Conservation (phyloP, 192 early-diverging fungal genomes). For the Jimgerdemannia lactiflua region DNA sequence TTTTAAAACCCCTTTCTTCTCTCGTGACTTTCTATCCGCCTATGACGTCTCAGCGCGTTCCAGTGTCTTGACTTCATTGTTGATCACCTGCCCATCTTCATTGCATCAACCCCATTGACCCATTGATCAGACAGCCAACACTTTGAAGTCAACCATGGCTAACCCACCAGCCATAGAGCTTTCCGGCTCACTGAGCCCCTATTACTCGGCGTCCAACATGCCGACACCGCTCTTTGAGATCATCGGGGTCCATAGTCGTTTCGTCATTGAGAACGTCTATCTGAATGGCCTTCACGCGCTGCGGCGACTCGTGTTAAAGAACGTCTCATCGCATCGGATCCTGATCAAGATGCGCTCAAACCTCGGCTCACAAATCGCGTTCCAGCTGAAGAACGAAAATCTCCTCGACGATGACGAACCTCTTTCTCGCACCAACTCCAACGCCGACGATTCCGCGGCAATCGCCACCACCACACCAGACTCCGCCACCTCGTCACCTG, state of each 20-base stretch:
- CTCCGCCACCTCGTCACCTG: neutral
- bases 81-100: too few relatives aligned
- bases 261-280: conserved; percentile 79
- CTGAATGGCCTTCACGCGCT: conserved; percentile 80
- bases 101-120: too few relatives aligned
- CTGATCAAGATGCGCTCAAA: conserved; percentile 78
- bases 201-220: neutral
- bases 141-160: neutral
- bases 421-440: conserved; percentile 43
- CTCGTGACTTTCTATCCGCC: too few relatives aligned
- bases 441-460: conserved; percentile 2
- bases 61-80: too few relatives aligned
- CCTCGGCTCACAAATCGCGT: conserved; percentile 74
- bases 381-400: conserved; percentile 87
- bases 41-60: too few relatives aligned
- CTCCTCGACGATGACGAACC: conserved; percentile 39
- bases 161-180: neutral
- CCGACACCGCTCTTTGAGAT: conserved; percentile 46
- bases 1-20: too few relatives aligned
- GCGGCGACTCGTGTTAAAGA: conserved; percentile 66
- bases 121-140: too few relatives aligned
- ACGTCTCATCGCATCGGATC: conserved; percentile 54
- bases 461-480: neutral
- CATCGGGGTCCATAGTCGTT: conserved; percentile 48
- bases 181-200: neutral